Evolutionary conservation across 148 eudicot genomes (phyloP).

Genomic region (Dianthus caryophyllus): DNA sequence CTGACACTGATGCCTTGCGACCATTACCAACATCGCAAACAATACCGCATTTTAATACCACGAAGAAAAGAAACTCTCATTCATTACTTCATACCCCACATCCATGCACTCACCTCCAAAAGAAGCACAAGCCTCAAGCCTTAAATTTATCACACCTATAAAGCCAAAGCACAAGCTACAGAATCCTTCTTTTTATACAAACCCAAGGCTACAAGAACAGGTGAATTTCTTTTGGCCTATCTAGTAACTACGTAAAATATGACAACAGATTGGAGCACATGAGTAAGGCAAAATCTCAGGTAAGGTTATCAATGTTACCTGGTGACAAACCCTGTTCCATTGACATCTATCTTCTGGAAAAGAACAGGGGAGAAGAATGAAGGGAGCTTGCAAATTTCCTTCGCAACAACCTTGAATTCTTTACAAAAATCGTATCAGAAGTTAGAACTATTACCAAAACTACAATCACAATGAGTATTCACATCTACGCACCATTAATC

Average conservation of each 20-base stretch:
- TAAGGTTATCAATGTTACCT: slow-evolving; percentile 40
- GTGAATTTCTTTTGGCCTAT: no score
- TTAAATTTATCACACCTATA: no score
- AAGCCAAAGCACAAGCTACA: no score
- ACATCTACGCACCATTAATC: slow-evolving; percentile 54
- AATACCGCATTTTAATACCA: no score
- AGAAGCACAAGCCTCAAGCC: no score
- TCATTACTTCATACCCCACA: no score
- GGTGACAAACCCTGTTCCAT: slow-evolving; percentile 66
- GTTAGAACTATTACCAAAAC: background rate
- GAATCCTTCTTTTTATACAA: no score
- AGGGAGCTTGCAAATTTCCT: slow-evolving; percentile 95
- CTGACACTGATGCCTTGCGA: no score
- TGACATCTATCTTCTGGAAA: slow-evolving; percentile 70
- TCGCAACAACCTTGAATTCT: slow-evolving; percentile 84
- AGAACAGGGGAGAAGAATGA: slow-evolving; percentile 78
- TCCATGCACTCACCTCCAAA: no score
- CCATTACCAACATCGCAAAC: no score
- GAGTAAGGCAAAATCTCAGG: background rate
- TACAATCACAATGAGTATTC: background rate
- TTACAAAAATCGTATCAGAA: slow-evolving; percentile 20
- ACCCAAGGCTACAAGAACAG: no score
- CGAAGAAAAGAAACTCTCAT: no score
- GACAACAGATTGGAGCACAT: background rate
- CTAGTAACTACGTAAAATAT: background rate